Evolutionary conservation across 306 rosid genomes (phyloP), one percentile per base, ranked within the genome.

Genomic region (Myrica gale): DNA sequence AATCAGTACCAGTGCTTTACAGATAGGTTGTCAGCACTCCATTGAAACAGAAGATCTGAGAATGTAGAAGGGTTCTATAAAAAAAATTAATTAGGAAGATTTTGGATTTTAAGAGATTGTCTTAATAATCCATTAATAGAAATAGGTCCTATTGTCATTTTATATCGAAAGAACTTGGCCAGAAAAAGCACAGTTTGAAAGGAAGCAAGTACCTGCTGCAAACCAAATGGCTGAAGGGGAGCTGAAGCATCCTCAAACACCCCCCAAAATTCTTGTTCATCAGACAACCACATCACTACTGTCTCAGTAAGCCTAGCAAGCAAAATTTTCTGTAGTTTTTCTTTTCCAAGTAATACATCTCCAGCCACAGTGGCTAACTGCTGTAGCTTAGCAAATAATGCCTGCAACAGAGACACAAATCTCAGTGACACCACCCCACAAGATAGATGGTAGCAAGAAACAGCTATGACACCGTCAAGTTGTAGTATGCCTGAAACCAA

Each of bases 301-400:
- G 99, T 95, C 91, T 95, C 99, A 11, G 99, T 95, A 66, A 95
- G 81, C 84, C 99, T 88, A 46, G 99, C 99, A 72, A 95, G 97
- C 86, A 95, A 88, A 84, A 88, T 89, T 81, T 95, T 95, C 84
- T 95, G 97, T 80, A 95, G 87, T 82, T 89, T 92, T 37, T 95
- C 97, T 83, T 84, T 95, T 79, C 96, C 99, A 71, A 79, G 91
- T 72, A 95, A 85, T 46, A 95, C 99, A 83, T 95, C 98, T 68
- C 97, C 98, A 7, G 99, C 99, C 76, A 95, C 93, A 76, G 87
- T 89, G 58, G 99, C 93, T 77, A 95, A 83, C 73, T 95, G 98
- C 88, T 90, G 99, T 60, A 95, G 84, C 81, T 86, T 95, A 79
- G 92, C 81, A 88, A 95, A 95, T 70, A 95, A 88, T 54, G 99